These are phyloP conservation scores for Verticillium alfalfae DNA, from an alignment of 2,329 filamentous ascomycete genomes.

Conservation along the genomic window DNA sequence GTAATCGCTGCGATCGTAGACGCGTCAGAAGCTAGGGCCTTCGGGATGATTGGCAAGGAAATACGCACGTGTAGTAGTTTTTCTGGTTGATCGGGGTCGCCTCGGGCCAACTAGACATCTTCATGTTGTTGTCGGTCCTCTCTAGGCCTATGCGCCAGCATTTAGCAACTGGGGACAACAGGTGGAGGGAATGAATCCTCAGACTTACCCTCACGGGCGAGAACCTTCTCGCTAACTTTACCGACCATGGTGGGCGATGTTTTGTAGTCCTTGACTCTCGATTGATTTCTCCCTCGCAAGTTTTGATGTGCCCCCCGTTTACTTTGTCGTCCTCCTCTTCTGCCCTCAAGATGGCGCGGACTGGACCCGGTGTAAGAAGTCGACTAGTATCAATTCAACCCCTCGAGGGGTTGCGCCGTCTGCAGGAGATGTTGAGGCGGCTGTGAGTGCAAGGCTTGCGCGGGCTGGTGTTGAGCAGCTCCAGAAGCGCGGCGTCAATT, in stretches of 20 bases:
- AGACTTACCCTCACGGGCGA: slow-evolving; percentile 54
- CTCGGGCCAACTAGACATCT: slow-evolving; percentile 88
- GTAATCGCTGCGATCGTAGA: slow-evolving; percentile 63
- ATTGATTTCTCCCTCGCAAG: neutral
- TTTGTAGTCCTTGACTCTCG: neutral
- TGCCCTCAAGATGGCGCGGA: neutral
- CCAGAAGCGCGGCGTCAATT: neutral
- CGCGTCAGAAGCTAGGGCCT: slow-evolving; percentile 13
- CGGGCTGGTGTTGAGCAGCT: neutral
- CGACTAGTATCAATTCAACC: neutral
- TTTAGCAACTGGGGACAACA: neutral
- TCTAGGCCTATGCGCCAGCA: slow-evolving; percentile 63
- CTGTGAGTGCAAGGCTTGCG: neutral
- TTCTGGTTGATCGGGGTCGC: slow-evolving; percentile 96
- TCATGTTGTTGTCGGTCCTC: slow-evolving; percentile 97
- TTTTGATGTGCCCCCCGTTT: neutral
- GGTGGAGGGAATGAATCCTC: neutral
- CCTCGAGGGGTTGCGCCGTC: no score
- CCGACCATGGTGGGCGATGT: slow-evolving; percentile 43
- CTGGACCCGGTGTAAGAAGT: neutral
- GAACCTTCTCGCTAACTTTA: slow-evolving; percentile 60
- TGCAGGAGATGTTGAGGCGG: neutral
- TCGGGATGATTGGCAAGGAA: neutral
- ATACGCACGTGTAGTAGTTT: slow-evolving; percentile 89
- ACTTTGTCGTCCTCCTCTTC: neutral